phyloP scores from a whole-genome alignment of 2,329 filamentous ascomycete genomes.

The Aspergillus awamori region DNA sequence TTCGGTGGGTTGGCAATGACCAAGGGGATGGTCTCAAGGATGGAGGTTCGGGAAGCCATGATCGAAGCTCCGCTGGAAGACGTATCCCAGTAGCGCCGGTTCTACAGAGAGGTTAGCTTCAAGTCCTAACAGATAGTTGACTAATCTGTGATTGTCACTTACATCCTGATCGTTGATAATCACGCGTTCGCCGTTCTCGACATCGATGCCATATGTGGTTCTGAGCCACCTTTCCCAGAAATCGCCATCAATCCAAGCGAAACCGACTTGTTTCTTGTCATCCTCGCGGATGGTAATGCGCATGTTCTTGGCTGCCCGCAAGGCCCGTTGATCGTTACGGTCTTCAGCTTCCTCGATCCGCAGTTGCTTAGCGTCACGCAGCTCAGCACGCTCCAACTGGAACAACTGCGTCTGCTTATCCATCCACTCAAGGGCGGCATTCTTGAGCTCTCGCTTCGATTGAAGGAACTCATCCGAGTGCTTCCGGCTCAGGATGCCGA shows the following conservation, averaged over 20 bases:
- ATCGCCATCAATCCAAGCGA: constrained; percentile 95
- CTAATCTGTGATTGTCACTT: constrained; percentile 48
- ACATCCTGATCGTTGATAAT: constrained; percentile 98
- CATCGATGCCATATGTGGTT: constrained; percentile 91
- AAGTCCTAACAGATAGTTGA: neutral
- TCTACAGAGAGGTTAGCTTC: constrained; percentile 56
- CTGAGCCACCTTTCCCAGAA: constrained; percentile 98
- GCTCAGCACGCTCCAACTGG: constrained; percentile 88
- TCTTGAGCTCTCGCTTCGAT: constrained; percentile 89
- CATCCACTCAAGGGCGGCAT: constrained; percentile 95
- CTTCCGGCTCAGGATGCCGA: constrained; percentile 81
- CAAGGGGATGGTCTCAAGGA: constrained; percentile 74
- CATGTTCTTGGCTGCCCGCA: constrained; percentile 86
- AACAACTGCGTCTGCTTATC: constrained; percentile 91
- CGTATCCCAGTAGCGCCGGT: constrained; percentile 91
- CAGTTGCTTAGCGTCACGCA: constrained; percentile 91
- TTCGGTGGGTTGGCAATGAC: constrained; percentile 54
- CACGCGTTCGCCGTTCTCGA: constrained; percentile 82
- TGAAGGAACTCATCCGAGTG: constrained; percentile 76
- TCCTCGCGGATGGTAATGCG: constrained; percentile 87
- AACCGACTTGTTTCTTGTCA: constrained; percentile 84
- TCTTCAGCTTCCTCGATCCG: constrained; percentile 96
- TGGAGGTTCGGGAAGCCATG: constrained; percentile 83
- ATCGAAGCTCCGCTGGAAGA: constrained; percentile 89
- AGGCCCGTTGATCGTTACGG: constrained; percentile 82